Conservation (phyloP, 257 asterid species). For the Scutellaria galericulata region DNA sequence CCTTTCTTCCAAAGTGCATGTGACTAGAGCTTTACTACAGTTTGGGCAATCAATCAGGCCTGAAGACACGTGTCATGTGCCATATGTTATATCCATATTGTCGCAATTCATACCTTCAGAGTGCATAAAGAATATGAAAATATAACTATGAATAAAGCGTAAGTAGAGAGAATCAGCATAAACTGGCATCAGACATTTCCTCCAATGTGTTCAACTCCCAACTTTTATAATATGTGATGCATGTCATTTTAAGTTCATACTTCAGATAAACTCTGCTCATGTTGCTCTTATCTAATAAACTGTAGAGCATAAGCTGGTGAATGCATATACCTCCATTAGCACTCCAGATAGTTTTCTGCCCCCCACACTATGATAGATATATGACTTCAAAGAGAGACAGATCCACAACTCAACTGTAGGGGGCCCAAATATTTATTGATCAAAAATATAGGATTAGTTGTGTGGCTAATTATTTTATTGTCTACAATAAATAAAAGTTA, state of each 20-base stretch:
- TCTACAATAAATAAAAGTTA: not conserved
- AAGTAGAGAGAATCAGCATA: not conserved
- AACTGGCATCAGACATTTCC: not conserved
- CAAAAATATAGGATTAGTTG: not conserved
- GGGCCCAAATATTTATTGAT: not conserved
- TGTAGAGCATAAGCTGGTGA: not conserved
- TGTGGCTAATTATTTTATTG: not conserved
- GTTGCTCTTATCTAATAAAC: not conserved
- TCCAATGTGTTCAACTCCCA: not conserved
- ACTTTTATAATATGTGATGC: not conserved
- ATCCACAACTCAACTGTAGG: not conserved
- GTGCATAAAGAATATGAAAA: not conserved
- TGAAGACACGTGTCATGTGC: not conserved
- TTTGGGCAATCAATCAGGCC: not conserved
- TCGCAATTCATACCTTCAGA: not conserved
- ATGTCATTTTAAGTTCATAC: not conserved
- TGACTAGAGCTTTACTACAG: not conserved
- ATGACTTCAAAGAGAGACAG: not conserved
- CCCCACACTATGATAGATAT: not conserved
- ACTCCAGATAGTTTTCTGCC: not conserved
- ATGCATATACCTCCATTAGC: not conserved
- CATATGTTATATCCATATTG: not conserved
- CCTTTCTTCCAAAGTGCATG: not conserved
- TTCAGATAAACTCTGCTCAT: not conserved
- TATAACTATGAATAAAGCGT: not conserved